Percentiles rank a stretch among this genome's conserved stretches.
phyloP scores from a whole-genome alignment of 768 basidiomycete genomes.

The Scleroderma citrinum region DNA sequence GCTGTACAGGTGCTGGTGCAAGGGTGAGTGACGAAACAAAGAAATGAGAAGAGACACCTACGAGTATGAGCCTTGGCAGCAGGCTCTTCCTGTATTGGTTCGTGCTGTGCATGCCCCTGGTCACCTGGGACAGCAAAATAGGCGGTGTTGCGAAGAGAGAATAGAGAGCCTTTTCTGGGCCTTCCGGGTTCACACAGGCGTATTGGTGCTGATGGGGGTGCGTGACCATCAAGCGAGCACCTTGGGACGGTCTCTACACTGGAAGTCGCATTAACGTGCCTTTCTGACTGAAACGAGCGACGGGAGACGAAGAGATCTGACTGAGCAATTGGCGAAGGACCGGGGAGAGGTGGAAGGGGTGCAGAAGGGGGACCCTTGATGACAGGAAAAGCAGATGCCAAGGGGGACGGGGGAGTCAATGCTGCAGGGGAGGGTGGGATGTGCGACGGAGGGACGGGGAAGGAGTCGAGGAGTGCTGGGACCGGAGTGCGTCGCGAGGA shows the following conservation, averaged over 20 bases:
- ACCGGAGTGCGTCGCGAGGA: conserved; percentile 26
- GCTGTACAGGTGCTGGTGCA: neutral
- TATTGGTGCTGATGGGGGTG: conserved; percentile 7
- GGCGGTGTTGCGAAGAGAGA: conserved; percentile 22
- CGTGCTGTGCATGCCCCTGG: conserved; percentile 3
- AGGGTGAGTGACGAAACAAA: neutral
- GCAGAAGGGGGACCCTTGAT: conserved; percentile 50
- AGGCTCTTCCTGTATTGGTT: conserved; percentile 17
- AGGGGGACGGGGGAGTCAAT: conserved; percentile 2
- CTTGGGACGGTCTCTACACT: neutral
- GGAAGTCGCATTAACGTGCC: conserved; percentile 7
- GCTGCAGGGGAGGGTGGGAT: conserved; percentile 21
- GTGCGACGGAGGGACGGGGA: conserved; percentile 31
- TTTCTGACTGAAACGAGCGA: conserved; percentile 23
- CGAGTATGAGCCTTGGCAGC: neutral
- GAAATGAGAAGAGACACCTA: neutral
- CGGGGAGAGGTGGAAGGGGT: conserved; percentile 64
- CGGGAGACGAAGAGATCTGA: conserved; percentile 42
- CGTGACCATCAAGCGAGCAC: conserved; percentile 12
- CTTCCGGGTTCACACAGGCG: conserved; percentile 6
- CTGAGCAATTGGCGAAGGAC: conserved; percentile 51
- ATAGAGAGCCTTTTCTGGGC: conserved; percentile 22
- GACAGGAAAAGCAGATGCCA: neutral
- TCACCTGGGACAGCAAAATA: conserved; percentile 1
- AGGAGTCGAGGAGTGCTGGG: conserved; percentile 34